These are phyloP conservation scores for Tagetes erecta DNA, from an alignment of 129 eudicot species.

Conservation along the genomic window DNA sequence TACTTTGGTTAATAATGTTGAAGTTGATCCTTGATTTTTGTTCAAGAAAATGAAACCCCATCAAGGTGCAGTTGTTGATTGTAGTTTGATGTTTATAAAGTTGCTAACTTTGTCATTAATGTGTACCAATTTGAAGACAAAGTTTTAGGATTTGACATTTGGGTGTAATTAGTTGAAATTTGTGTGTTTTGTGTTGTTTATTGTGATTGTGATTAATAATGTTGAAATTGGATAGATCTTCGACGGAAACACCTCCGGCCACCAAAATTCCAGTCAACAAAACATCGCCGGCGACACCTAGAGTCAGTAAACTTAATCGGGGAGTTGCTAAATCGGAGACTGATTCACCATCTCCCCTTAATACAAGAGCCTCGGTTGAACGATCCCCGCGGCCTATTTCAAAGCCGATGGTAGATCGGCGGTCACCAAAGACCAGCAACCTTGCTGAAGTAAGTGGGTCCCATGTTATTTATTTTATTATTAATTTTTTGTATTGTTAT, in stretches of 20 bases:
- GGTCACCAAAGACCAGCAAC: slow-evolving; percentile 63
- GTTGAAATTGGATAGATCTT: slow-evolving; percentile 48
- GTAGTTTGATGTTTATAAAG: slow-evolving; percentile 6
- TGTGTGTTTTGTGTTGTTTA: background rate
- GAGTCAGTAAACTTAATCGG: slow-evolving; percentile 51
- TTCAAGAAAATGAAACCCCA: slow-evolving; percentile 15
- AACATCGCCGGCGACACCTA: slow-evolving; percentile 71
- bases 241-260: slow-evolving; percentile 37
- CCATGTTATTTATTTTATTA: background rate
- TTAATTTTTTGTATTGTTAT: background rate
- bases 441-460: slow-evolving; percentile 69
- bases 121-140: background rate
- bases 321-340: slow-evolving; percentile 60
- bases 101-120: slow-evolving; percentile 5
- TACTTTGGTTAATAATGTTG: slow-evolving; percentile 14
- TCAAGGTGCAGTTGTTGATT: background rate
- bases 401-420: slow-evolving; percentile 56
- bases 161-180: background rate
- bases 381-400: slow-evolving; percentile 68
- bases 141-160: background rate
- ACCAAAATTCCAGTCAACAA: slow-evolving; percentile 53
- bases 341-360: slow-evolving; percentile 66
- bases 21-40: slow-evolving; percentile 18
- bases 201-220: slow-evolving; percentile 18
- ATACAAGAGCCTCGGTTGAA: slow-evolving; percentile 57